Base-by-base conservation (phyloP, 768 basidiomycete species). In the Strobilomyces echinocephalus region DNA sequence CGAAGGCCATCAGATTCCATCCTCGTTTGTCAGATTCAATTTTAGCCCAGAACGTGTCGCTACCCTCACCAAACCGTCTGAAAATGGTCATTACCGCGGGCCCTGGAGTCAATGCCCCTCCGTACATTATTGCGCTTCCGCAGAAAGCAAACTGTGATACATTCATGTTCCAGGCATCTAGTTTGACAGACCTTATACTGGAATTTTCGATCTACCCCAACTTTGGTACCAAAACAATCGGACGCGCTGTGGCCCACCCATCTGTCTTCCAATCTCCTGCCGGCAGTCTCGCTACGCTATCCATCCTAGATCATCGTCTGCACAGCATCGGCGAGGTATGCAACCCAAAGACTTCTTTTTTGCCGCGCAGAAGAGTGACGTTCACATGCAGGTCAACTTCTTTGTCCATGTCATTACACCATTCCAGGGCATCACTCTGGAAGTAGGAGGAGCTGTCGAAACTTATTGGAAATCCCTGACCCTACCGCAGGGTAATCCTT, bases 181-280 rank as follows among this genome's bases (percentile, higher is more conserved):
- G 80, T 30, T 72, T 95, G 31, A 81, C 84, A 45, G 76, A 78
- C 31, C 78, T 98, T 50, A 81, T 84, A 1, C 72, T 99, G 63
- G 91, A 97, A 68, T 91, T 98, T 66, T 97, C 95, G 20, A 76
- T 98, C 30, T 97, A 95, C 73, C 97, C 97, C 12, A 95, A 91
- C 61, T 98, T 98, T 72, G 97, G 97, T 15, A 94, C 91, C 15
- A 95, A 92, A 72, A 92, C 94, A 16, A 91, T 99, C 56, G 97
- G 95, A 12, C 84, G 93, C 58, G 95, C 93, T 15, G 83, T 95
- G 42, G 89, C 91, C 12, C 76, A 93, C 24, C 86, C 94, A 3
- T 82, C 82, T 0, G 73, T 88, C 46, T 88, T 97, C 63, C 63
- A 70, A 28, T 74, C 79, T 43, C 74, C 84, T 43, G 75, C 75